These are phyloP conservation scores for Colletotrichum cuscutae DNA, from an alignment of 2,329 filamentous ascomycete genomes.

Conservation along the genomic window DNA sequence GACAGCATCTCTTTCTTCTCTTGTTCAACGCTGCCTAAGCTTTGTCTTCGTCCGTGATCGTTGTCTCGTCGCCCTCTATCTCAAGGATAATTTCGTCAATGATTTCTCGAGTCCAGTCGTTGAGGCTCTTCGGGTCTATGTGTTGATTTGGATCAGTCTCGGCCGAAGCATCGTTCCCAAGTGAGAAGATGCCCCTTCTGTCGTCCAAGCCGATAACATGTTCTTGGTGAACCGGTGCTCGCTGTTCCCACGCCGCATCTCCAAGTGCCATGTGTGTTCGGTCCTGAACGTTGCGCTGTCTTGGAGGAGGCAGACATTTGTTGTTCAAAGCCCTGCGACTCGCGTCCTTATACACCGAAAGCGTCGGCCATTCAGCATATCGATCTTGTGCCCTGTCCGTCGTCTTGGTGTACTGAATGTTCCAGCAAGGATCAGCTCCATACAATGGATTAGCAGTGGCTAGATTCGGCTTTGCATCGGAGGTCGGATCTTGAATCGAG, in stretches of 20 bases:
- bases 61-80: background rate
- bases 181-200: background rate
- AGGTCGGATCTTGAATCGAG: background rate
- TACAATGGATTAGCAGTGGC: conserved; percentile 48
- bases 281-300: conserved; percentile 35
- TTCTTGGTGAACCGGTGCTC: background rate
- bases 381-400: conserved; percentile 15
- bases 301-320: conserved; percentile 45
- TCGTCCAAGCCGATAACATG: background rate
- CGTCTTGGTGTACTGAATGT: conserved; percentile 35
- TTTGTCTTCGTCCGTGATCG: background rate
- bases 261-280: background rate
- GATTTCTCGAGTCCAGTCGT: conserved; percentile 1
- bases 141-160: background rate
- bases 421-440: conserved; percentile 46
- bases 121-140: background rate
- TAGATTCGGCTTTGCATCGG: background rate
- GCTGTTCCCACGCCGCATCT: background rate
- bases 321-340: conserved; percentile 42
- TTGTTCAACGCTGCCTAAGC: background rate
- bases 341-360: conserved; percentile 49
- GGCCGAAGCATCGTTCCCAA: background rate
- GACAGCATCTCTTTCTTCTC: background rate
- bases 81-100: background rate
- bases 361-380: conserved; percentile 46